Percentiles rank a stretch among this genome's conserved stretches.
Conservation (phyloP, 176 grass and related monocot species). For the Otatea glauca region DNA sequence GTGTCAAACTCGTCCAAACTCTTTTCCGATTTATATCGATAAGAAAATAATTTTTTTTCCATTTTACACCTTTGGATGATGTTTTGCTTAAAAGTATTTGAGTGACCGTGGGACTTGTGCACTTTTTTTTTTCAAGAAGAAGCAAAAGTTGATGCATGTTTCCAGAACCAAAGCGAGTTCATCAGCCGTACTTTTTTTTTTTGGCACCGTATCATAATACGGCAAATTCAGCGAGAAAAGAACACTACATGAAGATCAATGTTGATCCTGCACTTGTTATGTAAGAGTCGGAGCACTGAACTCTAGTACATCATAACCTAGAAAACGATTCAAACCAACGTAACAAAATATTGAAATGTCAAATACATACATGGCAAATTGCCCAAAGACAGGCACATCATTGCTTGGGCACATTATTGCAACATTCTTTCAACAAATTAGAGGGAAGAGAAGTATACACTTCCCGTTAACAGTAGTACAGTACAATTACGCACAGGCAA, state of each 20-base stretch:
- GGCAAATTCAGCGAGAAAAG: not conserved
- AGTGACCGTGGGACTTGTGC: too few species aligned
- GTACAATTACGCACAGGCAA: not conserved
- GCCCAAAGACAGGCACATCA: not conserved
- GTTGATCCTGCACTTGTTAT: not conserved
- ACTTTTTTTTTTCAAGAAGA: too few species aligned
- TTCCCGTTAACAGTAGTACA: not conserved
- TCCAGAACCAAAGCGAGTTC: too few species aligned
- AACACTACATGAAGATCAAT: not conserved
- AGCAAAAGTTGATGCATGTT: too few species aligned
- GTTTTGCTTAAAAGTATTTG: not conserved
- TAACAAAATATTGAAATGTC: constrained; percentile 4
- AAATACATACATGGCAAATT: constrained; percentile 21
- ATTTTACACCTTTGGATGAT: not conserved
- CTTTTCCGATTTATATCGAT: not conserved
- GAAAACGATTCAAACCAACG: not conserved
- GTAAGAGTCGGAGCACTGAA: not conserved
- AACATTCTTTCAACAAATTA: not conserved
- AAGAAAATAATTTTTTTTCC: not conserved
- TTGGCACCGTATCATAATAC: not conserved
- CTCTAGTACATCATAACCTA: not conserved
- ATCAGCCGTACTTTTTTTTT: not conserved
- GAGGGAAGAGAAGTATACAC: not conserved
- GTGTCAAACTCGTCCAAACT: not conserved
- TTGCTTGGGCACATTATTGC: constrained; percentile 28